Conservation (phyloP, 208 protist genomes). For the Naegleria lovaniensis region DNA sequence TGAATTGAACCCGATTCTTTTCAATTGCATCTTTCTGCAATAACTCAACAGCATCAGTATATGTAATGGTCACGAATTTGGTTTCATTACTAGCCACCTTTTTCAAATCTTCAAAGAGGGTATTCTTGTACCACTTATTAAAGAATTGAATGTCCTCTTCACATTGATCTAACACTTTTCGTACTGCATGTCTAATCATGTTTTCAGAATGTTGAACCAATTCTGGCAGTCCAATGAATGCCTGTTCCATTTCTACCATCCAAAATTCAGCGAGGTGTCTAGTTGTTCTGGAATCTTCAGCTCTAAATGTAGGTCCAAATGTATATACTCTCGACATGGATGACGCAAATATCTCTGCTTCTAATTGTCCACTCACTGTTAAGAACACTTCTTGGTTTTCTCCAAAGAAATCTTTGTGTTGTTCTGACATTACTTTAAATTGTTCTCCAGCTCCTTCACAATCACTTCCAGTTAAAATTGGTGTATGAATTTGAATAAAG, state of each 20-base stretch:
- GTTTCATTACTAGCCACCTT: conserved; percentile 41
- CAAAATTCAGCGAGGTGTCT: conserved; percentile 96
- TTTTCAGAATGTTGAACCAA: conserved; percentile 85
- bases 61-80: conserved; percentile 81
- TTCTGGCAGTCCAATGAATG: conserved; percentile 92
- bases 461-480: conserved; percentile 66
- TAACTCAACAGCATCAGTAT: conserved; percentile 91
- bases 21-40: conserved; percentile 39
- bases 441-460: conserved; percentile 79
- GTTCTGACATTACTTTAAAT: conserved; percentile 49
- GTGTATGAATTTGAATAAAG: conserved; percentile 65
- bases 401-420: conserved; percentile 78
- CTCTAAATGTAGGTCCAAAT: conserved; percentile 89
- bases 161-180: neutral
- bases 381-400: conserved; percentile 84
- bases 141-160: conserved; percentile 55
- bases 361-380: conserved; percentile 98
- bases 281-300: conserved; percentile 94
- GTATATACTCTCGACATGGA: conserved; percentile 93
- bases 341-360: conserved; percentile 91
- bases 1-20: neutral
- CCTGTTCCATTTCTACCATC: conserved; percentile 93
- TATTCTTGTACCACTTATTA: conserved; percentile 58
- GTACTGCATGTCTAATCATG: conserved; percentile 56
- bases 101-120: neutral